phyloP scores from a whole-genome alignment of 2,329 filamentous ascomycete species.

The Aspergillus alliaceus region DNA sequence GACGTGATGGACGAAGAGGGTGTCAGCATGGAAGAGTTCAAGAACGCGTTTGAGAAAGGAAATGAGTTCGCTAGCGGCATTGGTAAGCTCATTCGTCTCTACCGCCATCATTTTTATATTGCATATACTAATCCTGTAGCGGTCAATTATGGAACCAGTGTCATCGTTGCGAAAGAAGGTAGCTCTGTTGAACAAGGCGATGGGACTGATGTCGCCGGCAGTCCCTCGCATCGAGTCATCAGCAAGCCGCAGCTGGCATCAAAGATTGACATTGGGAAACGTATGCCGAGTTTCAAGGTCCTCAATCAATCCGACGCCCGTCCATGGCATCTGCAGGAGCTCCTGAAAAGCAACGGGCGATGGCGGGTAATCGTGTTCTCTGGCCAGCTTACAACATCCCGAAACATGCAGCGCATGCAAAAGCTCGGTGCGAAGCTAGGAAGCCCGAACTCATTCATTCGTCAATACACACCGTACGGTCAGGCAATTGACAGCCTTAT shows the following conservation, averaged over 20 bases:
- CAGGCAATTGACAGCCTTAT: background rate
- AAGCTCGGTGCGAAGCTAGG: background rate
- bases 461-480: background rate
- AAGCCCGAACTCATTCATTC: background rate
- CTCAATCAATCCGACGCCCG: conserved; percentile 39
- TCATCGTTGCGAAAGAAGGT: conserved; percentile 57
- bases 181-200: conserved; percentile 30
- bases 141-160: conserved; percentile 59
- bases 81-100: conserved; percentile 25
- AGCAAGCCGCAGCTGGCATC: conserved; percentile 22
- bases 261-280: conserved; percentile 34
- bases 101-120: too few relatives aligned
- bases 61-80: conserved; percentile 61
- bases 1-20: conserved; percentile 62
- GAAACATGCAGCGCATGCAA: background rate
- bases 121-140: conserved; percentile 19
- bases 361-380: conserved; percentile 53
- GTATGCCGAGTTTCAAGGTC: conserved; percentile 36
- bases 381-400: background rate
- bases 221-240: background rate
- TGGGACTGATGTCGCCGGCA: background rate
- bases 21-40: conserved; percentile 64
- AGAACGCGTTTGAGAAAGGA: conserved; percentile 59
- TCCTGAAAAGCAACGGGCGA: conserved; percentile 37
- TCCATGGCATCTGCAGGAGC: conserved; percentile 39